Percentiles rank a stretch among this genome's conserved stretches.
These are phyloP conservation scores for Actinidia arguta DNA, from an alignment of 179 eudicot species.

Conservation along the genomic window DNA sequence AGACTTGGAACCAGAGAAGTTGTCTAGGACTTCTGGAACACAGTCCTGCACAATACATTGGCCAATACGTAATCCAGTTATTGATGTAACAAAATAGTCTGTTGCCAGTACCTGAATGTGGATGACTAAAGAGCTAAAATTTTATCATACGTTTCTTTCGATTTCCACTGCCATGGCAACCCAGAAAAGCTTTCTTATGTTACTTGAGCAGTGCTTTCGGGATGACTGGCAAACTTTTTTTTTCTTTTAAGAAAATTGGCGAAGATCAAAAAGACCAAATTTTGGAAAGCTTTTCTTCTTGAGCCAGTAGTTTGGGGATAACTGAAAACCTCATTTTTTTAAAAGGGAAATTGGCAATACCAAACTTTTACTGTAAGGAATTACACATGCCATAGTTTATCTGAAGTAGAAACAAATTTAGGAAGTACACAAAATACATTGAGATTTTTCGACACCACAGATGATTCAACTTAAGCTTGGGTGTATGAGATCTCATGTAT, in stretches of 20 bases:
- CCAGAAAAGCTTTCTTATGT: background rate
- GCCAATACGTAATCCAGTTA: background rate
- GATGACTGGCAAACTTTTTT: background rate
- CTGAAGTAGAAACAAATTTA: too few relatives aligned
- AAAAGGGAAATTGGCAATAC: too few relatives aligned
- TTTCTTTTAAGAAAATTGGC: background rate
- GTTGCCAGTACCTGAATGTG: background rate
- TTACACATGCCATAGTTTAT: too few relatives aligned
- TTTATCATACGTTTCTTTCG: background rate
- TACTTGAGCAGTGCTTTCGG: background rate
- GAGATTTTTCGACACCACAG: too few relatives aligned
- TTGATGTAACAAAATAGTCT: background rate
- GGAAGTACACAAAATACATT: too few relatives aligned
- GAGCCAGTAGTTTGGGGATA: too few relatives aligned
- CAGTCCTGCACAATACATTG: slow-evolving; percentile 21
- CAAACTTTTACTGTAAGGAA: too few relatives aligned
- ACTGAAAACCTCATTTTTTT: too few relatives aligned
- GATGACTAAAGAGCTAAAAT: slow-evolving; percentile 5
- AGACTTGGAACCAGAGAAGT: slow-evolving; percentile 16
- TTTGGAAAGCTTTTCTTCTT: background rate
- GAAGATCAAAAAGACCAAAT: background rate
- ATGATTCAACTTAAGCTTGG: too few relatives aligned
- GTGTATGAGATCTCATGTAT: too few relatives aligned
- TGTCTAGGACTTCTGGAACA: slow-evolving; percentile 14
- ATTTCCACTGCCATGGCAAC: too few relatives aligned